Base-by-base conservation (phyloP, 1,284 basidiomycete genomes). In the Xerocomus minutiporus region DNA sequence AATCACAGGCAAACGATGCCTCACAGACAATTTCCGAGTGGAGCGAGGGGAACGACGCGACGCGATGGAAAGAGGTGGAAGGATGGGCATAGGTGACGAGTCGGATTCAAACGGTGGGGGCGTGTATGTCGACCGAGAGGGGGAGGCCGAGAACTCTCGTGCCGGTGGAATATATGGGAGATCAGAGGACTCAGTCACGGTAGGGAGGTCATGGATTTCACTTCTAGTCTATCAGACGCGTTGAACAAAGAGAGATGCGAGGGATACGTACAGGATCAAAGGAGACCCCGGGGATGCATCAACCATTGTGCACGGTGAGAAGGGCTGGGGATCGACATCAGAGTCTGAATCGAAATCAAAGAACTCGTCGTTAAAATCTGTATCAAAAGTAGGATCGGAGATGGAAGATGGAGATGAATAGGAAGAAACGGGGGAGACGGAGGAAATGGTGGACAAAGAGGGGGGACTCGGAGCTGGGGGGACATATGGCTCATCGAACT, bases 321-420 rank as follows among this genome's bases (percentile, higher is more conserved):
- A 35, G n/a, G 54, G 49, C 32, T 61, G 63, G 4, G 50, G 60
- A 54, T 65, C 64, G 41, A 53, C 53, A 39, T 69, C 61, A 41
- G 57, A 64, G 20, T 64, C 67, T 31, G 67, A 70, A 48, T 69
- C 68, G 1, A 55, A 59, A 47, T 62, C 55, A 50, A 53, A 59
- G 44, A 47, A 54, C 42, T 61, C 64, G 5, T 70, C 64, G 23
- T 51, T 58, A 28, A 52, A 62, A 44, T 68, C 67, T n/a, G 44
- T 46, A 49, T 55, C 58, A 8, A 57, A 56, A 26, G 48, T 50
- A 39, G 59, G 52, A 54, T 58, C 54, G 39, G 68, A 57, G 46
- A 62, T 5, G 17, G 54, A 50, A 42, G 67, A 64, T 5, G 56
- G 46, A 2, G 64, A 54, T 31, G 63, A 65, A 17, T 11, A 56